Evolutionary conservation across 75 land plant genomes (phyloP).

Genomic region (Isoetes taiwanensis): DNA sequence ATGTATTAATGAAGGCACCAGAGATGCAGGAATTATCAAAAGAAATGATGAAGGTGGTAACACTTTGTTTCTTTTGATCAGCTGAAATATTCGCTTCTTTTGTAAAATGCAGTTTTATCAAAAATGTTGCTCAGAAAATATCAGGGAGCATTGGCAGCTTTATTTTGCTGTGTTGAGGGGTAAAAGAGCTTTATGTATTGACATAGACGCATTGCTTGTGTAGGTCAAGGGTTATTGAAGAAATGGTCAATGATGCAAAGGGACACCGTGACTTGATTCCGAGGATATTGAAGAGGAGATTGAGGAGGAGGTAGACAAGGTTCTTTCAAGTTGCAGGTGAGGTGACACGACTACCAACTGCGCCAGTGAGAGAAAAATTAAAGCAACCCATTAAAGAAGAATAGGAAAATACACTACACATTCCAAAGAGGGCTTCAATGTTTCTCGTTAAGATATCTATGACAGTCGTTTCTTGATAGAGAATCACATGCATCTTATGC

Average conservation of each 20-base stretch:
- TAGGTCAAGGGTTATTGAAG: constrained; percentile 95
- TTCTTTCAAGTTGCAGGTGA: constrained; percentile 78
- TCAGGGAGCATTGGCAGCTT: too few species aligned
- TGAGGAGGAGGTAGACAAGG: constrained; percentile 91
- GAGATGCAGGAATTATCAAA: constrained; percentile 77
- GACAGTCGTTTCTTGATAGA: too few species aligned
- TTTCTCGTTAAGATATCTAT: too few species aligned
- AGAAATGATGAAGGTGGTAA: constrained; percentile 90
- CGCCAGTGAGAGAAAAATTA: constrained; percentile 45
- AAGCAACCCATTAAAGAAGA: constrained; percentile 38
- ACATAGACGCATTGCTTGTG: too few species aligned
- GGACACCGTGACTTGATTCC: constrained; percentile 65
- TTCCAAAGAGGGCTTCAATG: too few species aligned
- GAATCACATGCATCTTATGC: too few species aligned
- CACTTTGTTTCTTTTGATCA: too few species aligned
- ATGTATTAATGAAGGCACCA: constrained; percentile 91
- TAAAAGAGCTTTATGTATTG: too few species aligned
- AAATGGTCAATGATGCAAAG: constrained; percentile 64
- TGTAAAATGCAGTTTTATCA: not conserved
- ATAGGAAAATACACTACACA: too few species aligned
- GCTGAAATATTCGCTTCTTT: too few species aligned
- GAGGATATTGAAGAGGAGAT: constrained; percentile 94
- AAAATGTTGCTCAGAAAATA: too few species aligned
- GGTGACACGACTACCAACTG: constrained; percentile 77
- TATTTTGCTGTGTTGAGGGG: not conserved